A percentile compares a stretch with the other conserved stretches of the same genome.
These are phyloP conservation scores for Phytophthora lateralis DNA, from an alignment of 352 stramenopile genomes.

Conservation along the genomic window DNA sequence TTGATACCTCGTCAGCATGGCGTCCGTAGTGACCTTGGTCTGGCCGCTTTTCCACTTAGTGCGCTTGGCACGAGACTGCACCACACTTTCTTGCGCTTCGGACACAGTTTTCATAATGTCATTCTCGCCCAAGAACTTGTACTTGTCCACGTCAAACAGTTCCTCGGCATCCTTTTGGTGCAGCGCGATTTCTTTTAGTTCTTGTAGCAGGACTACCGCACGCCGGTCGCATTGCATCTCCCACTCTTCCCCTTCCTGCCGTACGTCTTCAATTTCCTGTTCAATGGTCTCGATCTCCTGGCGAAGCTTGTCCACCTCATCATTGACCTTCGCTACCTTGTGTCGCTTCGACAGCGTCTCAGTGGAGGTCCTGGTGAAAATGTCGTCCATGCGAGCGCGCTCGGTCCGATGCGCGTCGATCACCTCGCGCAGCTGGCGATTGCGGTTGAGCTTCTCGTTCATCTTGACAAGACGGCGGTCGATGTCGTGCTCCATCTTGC, in stretches of 20 bases:
- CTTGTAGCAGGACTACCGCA: constrained; percentile 56
- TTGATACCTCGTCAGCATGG: constrained; percentile 76
- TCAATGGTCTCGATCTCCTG: constrained; percentile 60
- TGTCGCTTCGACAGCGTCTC: constrained; percentile 64
- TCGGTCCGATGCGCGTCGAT: constrained; percentile 78
- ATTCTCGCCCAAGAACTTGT: constrained; percentile 76
- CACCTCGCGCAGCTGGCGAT: constrained; percentile 60
- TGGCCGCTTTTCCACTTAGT: constrained; percentile 77
- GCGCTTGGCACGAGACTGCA: constrained; percentile 57
- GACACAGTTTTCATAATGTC: constrained; percentile 69
- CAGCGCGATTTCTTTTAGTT: constrained; percentile 74
- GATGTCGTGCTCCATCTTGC: constrained; percentile 86
- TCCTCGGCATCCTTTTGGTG: constrained; percentile 61
- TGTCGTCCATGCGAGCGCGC: constrained; percentile 70
- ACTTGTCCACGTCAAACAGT: constrained; percentile 57
- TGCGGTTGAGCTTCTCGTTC: constrained; percentile 79
- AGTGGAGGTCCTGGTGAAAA: constrained; percentile 75
- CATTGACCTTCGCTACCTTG: constrained; percentile 47
- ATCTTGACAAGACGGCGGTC: constrained; percentile 84
- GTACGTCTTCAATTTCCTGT: constrained; percentile 62
- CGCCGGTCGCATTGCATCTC: constrained; percentile 62
- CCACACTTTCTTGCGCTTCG: constrained; percentile 51
- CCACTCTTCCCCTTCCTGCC: constrained; percentile 63
- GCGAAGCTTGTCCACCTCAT: constrained; percentile 64
- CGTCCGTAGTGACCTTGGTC: constrained; percentile 65